Conservation (phyloP, 331 rosid genomes). For the Cydonia oblonga region DNA sequence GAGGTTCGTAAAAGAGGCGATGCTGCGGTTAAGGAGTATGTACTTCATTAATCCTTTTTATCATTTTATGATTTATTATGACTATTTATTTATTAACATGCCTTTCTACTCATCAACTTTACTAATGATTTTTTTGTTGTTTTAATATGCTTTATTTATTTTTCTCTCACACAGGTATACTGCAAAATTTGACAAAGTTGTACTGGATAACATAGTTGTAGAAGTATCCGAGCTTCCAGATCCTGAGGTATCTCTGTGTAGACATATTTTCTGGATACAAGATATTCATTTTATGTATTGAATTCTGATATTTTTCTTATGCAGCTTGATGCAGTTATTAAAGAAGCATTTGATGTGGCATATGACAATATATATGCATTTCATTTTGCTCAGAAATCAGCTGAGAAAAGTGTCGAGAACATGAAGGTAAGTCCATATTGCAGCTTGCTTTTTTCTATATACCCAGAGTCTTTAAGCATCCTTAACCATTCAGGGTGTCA, state of each 20-base stretch:
- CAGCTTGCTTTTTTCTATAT: conserved; percentile 10
- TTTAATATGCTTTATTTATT: background rate
- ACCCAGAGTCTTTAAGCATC: conserved; percentile 14
- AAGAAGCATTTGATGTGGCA: conserved; percentile 92
- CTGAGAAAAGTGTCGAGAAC: conserved; percentile 67
- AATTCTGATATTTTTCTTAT: background rate
- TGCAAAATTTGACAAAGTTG: conserved; percentile 71
- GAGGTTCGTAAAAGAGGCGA: conserved; percentile 81
- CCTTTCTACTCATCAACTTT: background rate
- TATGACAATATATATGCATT: conserved; percentile 87
- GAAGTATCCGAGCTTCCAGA: conserved; percentile 70
- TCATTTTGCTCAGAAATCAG: conserved; percentile 80
- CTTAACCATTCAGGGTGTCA: conserved; percentile 65
- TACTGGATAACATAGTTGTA: conserved; percentile 48
- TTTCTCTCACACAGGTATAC: conserved; percentile 48
- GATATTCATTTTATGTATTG: background rate
- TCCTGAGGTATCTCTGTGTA: conserved; percentile 52
- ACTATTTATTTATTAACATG: background rate
- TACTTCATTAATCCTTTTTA: conserved; percentile 8
- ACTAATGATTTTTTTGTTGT: background rate
- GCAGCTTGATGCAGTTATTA: conserved; percentile 63
- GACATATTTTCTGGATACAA: background rate
- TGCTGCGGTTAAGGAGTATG: conserved; percentile 73
- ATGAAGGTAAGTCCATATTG: conserved; percentile 58
- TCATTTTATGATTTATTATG: background rate